phyloP scores from a whole-genome alignment of 495 filamentous ascomycete species.

The Sphaerosporella brunnea region DNA sequence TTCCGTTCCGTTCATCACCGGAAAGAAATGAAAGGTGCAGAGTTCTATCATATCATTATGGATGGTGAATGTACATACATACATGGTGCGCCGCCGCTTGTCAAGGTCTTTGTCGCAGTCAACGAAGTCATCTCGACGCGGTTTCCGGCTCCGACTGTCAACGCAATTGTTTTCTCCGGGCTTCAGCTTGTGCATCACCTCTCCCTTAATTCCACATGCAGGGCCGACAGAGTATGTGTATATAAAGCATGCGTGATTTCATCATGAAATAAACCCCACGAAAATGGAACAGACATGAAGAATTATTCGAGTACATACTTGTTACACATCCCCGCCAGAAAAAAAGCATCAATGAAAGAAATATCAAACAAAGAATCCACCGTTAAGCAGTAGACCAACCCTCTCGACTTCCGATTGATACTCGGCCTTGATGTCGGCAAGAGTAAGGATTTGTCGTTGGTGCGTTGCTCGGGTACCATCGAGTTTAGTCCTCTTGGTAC shows the following conservation, averaged over 20 bases:
- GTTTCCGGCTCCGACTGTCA: slow-evolving; percentile 44
- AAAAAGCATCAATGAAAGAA: neutral
- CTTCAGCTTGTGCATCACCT: too few relatives aligned
- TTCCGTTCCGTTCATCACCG: too few relatives aligned
- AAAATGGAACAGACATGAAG: neutral
- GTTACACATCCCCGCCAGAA: neutral
- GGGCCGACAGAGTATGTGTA: too few relatives aligned
- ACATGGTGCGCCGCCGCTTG: slow-evolving; percentile 52
- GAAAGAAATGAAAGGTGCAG: too few relatives aligned
- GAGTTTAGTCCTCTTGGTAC: slow-evolving; percentile 28
- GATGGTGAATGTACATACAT: too few relatives aligned
- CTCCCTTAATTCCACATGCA: too few relatives aligned
- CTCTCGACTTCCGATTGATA: slow-evolving; percentile 80
- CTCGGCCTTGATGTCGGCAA: slow-evolving; percentile 65
- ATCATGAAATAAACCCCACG: neutral
- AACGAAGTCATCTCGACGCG: slow-evolving; percentile 64
- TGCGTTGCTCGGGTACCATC: slow-evolving; percentile 7
- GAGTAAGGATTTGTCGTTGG: slow-evolving; percentile 46
- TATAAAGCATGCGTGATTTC: slow-evolving; percentile 35
- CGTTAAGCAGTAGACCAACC: slow-evolving; percentile 29
- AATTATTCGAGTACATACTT: neutral
- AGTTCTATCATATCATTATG: too few relatives aligned
- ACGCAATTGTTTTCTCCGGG: slow-evolving; percentile 65
- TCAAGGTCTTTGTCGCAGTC: slow-evolving; percentile 67
- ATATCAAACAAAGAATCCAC: slow-evolving; percentile 24